phyloP scores from a whole-genome alignment of 2,329 filamentous ascomycete species.

The Ceratocystis harringtonii region DNA sequence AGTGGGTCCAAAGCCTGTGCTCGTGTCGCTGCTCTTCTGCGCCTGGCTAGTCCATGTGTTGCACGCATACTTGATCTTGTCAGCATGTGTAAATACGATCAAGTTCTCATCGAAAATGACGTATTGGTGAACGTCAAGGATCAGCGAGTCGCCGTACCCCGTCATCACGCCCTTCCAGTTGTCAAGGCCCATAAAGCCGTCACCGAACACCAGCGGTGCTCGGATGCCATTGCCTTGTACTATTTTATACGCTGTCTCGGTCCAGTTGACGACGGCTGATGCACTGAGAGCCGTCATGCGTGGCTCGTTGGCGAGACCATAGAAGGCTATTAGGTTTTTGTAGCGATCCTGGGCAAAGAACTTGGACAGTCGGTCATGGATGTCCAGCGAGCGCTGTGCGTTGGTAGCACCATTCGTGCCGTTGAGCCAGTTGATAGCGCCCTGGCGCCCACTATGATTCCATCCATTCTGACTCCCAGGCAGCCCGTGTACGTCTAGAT shows the following conservation, averaged over 20 bases:
- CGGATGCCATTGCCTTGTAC: constrained; percentile 64
- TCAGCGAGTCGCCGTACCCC: constrained; percentile 47
- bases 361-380: constrained; percentile 71
- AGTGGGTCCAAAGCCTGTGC: constrained; percentile 78
- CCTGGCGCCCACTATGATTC: constrained; percentile 85
- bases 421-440: constrained; percentile 73
- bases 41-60: constrained; percentile 73
- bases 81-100: constrained; percentile 63
- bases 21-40: constrained; percentile 51
- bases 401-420: constrained; percentile 72
- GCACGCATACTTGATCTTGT: constrained; percentile 80
- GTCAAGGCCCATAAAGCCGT: constrained; percentile 80
- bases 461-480: constrained; percentile 94
- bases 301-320: constrained; percentile 89
- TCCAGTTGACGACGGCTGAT: constrained; percentile 63
- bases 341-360: constrained; percentile 94
- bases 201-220: constrained; percentile 67
- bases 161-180: constrained; percentile 83
- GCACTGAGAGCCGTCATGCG: constrained; percentile 62
- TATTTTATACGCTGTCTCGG: constrained; percentile 52
- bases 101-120: constrained; percentile 92
- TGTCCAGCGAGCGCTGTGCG: constrained; percentile 64
- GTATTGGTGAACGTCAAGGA: constrained; percentile 97
- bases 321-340: constrained; percentile 80
- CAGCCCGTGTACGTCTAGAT: constrained; percentile 81